Evolutionary conservation across 352 stramenopile species (phyloP), one percentile per base, ranked within the genome.

Genomic region (Peronospora destructor): DNA sequence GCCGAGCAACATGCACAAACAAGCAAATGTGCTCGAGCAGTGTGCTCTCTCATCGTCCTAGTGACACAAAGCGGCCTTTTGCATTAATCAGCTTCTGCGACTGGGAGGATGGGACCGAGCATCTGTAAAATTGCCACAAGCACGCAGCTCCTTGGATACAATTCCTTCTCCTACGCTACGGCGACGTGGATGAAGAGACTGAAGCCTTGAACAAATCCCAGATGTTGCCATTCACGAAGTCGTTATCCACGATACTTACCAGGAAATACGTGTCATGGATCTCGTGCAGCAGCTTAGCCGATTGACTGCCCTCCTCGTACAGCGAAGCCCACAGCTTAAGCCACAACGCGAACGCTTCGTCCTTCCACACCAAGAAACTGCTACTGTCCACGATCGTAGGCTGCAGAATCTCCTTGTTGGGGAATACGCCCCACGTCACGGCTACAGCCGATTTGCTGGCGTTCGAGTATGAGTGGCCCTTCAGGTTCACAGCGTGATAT

Each of bases 171-270:
- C 5, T 36, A n/a, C 12, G 30, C 13, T 54, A 65, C 37, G 65
- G 61, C 13, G 61, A 54, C n/a, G 26, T 59, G 6, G 25, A 17
- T 1, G 61, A 30, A 34, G 53, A 57, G 13, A 61, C 28, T 9
- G 62, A 45, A 9, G 64, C 35, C 23, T 76, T 66, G 43, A 93
- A 88, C 49, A 90, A 56, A 52, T 84, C 71, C 82, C 82, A 93
- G 39, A 93, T 93, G 57, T 93, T 77, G 41, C 82, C 82, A 42
- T 84, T 79, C 46, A 91, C 68, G 49, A 97, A 99, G 61, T 99
- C 90, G 69, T 99, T 98, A 77, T 99, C 95, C 60, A 99, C 96
- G 47, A 99, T 97, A 49, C 93, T 97, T 35, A 98, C 95, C 35
- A 99, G 73, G 61, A 96, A 98, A 67, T 98, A 98, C 41, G 91